Percentiles rank a stretch among this genome's conserved stretches.
Conservation (phyloP, 805 yeast genomes). For the Candida alai region DNA sequence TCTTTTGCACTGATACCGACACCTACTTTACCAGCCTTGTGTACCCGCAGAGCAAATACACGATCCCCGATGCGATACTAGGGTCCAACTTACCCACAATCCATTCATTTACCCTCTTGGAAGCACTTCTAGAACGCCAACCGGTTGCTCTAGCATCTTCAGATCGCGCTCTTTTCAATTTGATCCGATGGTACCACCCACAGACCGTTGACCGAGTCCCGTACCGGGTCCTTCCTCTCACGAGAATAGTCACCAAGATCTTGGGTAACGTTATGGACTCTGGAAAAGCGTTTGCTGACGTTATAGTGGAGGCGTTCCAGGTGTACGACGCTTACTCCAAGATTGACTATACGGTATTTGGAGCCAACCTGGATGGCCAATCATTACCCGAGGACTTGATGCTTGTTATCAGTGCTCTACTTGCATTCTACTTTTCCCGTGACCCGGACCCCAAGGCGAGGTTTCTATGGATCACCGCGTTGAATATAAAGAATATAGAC, state of each 20-base stretch:
- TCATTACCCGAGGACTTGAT: conserved; percentile 4
- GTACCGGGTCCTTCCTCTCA: neutral
- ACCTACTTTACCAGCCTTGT: neutral
- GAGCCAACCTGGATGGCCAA: conserved; percentile 1
- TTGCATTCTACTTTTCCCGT: conserved; percentile 3
- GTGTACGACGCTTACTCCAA: conserved; percentile 5
- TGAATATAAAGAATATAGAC: conserved; percentile 6
- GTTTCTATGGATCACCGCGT: conserved; percentile 7
- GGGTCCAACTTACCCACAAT: neutral
- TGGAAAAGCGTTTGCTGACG: neutral
- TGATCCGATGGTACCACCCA: neutral
- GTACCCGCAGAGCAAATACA: neutral
- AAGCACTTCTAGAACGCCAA: neutral
- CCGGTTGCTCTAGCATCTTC: neutral
- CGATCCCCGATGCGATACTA: neutral
- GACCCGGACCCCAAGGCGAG: conserved; percentile 1
- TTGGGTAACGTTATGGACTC: neutral
- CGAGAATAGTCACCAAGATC: neutral
- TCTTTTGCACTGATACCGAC: neutral
- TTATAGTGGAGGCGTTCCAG: conserved; percentile 6
- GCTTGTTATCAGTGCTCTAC: conserved; percentile 1
- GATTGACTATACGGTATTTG: conserved; percentile 2
- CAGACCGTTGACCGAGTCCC: neutral
- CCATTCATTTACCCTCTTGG: neutral
- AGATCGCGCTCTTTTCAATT: neutral